phyloP scores from a whole-genome alignment of 495 filamentous ascomycete species.

The Aspergillus biplanus region DNA sequence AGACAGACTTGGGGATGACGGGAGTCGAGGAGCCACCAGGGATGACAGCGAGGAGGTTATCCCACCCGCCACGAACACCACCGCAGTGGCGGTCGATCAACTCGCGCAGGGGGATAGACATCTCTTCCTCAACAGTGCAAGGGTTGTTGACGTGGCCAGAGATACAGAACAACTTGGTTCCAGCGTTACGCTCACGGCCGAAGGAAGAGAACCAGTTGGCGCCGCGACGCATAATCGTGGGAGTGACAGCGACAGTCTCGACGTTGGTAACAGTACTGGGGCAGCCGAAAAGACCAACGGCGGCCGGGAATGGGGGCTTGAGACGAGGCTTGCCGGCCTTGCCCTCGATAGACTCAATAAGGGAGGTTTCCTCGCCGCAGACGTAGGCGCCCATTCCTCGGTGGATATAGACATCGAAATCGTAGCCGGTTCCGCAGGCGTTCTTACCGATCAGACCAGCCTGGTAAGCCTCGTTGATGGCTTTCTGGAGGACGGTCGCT shows the following conservation, averaged over 20 bases:
- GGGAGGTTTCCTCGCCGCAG: constrained; percentile 95
- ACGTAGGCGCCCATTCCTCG: constrained; percentile 97
- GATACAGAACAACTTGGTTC: constrained; percentile 98
- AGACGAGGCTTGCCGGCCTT: constrained; percentile 98
- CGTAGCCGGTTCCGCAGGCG: constrained; percentile 93
- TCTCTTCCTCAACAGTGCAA: constrained; percentile 96
- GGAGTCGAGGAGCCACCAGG: constrained; percentile 96
- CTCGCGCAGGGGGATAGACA: constrained; percentile 92
- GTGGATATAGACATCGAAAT: constrained; percentile 97
- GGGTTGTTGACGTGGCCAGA: constrained; percentile 99
- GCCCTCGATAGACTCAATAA: constrained; percentile 97
- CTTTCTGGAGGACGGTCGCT: constrained; percentile 88
- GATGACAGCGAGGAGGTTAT: constrained; percentile 93
- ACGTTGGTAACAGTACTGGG: constrained; percentile 98
- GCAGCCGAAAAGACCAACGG: constrained; percentile 96
- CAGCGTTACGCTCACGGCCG: constrained; percentile 91
- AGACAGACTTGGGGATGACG: constrained; percentile 83
- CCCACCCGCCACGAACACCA: constrained; percentile 95
- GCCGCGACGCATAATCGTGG: constrained; percentile 93
- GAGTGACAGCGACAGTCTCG: constrained; percentile 93
- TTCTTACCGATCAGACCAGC: constrained; percentile 96
- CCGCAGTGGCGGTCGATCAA: constrained; percentile 98
- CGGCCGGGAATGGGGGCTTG: constrained; percentile 97
- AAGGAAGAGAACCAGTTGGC: constrained; percentile 90
- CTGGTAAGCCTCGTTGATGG: constrained; percentile 96